A percentile compares a stretch with the other conserved stretches of the same genome.
Conservation (phyloP, 192 early-diverging fungal genomes). For the Geosiphon pyriformis region DNA sequence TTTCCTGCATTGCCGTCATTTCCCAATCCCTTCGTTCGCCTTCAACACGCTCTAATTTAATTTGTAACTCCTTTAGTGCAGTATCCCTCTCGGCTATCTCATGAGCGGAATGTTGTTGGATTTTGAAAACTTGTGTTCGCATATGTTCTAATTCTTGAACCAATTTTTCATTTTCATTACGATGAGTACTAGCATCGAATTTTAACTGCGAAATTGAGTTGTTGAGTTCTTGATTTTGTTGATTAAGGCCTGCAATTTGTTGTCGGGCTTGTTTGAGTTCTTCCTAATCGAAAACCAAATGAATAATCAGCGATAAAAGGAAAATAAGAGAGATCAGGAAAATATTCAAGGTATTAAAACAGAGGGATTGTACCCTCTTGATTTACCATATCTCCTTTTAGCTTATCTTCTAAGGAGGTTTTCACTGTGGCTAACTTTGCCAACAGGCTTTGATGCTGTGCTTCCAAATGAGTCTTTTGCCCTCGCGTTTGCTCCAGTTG, state of each 20-base stretch:
- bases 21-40: conserved; percentile 58
- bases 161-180: conserved; percentile 40
- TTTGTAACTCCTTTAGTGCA: conserved; percentile 46
- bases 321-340: not conserved
- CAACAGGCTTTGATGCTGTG: conserved; percentile 63
- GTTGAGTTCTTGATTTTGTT: conserved; percentile 52
- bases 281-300: conserved; percentile 26
- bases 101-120: conserved; percentile 53
- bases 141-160: conserved; percentile 49
- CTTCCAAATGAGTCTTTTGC: conserved; percentile 46
- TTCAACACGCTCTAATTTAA: conserved; percentile 52
- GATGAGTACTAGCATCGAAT: conserved; percentile 39
- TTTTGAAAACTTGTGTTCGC: conserved; percentile 52
- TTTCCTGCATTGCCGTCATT: conserved; percentile 52
- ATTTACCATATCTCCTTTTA: conserved; percentile 72
- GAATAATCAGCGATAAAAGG: not conserved
- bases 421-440: conserved; percentile 77
- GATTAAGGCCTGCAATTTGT: conserved; percentile 50
- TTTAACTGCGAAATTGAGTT: conserved; percentile 51
- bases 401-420: conserved; percentile 69
- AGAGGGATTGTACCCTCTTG: too few relatives aligned
- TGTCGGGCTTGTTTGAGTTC: conserved; percentile 51
- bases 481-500: conserved; percentile 32
- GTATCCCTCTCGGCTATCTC: conserved; percentile 55
- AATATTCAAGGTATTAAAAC: not conserved